Conservation (phyloP, 2,329 filamentous ascomycete genomes). For the Sarocladium oryzae region DNA sequence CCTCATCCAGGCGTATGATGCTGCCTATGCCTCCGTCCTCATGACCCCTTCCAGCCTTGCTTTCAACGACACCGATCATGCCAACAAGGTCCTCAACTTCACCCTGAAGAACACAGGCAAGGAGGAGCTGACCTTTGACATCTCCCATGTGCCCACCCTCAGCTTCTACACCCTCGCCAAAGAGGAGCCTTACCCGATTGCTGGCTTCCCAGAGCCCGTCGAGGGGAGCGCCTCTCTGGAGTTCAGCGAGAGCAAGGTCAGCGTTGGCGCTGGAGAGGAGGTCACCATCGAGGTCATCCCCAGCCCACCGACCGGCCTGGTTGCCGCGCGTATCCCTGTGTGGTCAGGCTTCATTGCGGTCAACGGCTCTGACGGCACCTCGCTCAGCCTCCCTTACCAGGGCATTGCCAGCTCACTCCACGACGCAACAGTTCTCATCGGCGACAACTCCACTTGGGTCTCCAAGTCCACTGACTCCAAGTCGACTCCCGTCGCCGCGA, state of each 20-base stretch:
- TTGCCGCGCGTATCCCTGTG: constrained; percentile 27
- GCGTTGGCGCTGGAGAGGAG: constrained; percentile 34
- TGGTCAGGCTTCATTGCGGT: constrained; percentile 38
- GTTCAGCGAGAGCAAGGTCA: constrained; percentile 37
- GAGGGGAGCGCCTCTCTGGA: constrained; percentile 34
- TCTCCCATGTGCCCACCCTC: constrained; percentile 43
- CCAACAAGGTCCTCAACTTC: constrained; percentile 42
- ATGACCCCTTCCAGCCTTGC: constrained; percentile 51
- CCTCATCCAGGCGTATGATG: constrained; percentile 53
- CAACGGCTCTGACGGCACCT: constrained; percentile 28
- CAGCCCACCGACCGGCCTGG: constrained; percentile 20
- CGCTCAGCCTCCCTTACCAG: constrained; percentile 32
- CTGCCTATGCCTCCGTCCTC: constrained; percentile 46
- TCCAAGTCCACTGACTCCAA: constrained; percentile 27
- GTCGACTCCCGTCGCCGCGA: constrained; percentile 20
- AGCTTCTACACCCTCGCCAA: constrained; percentile 45
- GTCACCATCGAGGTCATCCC: constrained; percentile 40
- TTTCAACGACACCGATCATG: constrained; percentile 59
- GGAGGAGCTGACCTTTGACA: constrained; percentile 41
- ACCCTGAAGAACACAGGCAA: constrained; percentile 48
- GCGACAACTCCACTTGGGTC: constrained; percentile 24
- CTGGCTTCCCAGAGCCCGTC: constrained; percentile 39
- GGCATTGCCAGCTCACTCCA: constrained; percentile 26
- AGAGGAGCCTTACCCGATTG: constrained; percentile 26
- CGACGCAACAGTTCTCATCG: constrained; percentile 26